Conservation (phyloP, 208 protist species). For the Acanthamoeba polyphaga region DNA sequence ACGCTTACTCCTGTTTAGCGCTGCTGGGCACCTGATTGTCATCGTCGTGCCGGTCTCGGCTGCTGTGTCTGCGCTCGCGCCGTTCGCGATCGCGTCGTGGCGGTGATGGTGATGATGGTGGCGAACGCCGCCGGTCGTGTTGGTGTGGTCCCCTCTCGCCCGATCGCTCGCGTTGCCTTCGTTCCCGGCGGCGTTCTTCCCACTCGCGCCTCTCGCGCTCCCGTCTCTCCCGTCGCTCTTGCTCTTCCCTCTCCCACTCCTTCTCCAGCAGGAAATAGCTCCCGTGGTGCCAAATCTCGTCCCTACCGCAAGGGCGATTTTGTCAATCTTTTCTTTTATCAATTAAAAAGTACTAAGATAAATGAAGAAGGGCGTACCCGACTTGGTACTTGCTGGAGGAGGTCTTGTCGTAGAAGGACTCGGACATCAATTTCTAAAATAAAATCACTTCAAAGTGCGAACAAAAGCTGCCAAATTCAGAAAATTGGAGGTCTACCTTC, state of each 20-base stretch:
- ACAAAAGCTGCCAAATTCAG: no score
- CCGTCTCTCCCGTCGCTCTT: neutral
- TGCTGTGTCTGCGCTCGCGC: no score
- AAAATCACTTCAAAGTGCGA: no score
- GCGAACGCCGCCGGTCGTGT: no score
- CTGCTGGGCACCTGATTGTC: no score
- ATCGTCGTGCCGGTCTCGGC: no score
- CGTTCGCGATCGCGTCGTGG: no score
- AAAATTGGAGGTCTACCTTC: neutral
- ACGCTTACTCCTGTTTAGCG: no score
- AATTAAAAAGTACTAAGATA: neutral
- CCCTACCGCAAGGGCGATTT: neutral
- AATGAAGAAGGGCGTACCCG: neutral
- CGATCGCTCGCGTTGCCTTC: neutral
- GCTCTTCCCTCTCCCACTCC: neutral
- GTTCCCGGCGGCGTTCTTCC: neutral
- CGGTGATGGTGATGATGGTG: no score
- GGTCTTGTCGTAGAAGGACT: slow-evolving; percentile 22
- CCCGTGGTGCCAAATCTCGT: slow-evolving; percentile 22
- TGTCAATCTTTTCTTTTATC: neutral
- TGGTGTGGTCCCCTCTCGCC: no score
- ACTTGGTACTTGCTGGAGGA: slow-evolving; percentile 11
- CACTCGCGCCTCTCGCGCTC: neutral
- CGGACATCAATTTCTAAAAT: neutral
- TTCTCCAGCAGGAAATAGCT: slow-evolving; percentile 27